Evolutionary conservation across 2,329 filamentous ascomycete species (phyloP).

Genomic region (Colletotrichum agaves): DNA sequence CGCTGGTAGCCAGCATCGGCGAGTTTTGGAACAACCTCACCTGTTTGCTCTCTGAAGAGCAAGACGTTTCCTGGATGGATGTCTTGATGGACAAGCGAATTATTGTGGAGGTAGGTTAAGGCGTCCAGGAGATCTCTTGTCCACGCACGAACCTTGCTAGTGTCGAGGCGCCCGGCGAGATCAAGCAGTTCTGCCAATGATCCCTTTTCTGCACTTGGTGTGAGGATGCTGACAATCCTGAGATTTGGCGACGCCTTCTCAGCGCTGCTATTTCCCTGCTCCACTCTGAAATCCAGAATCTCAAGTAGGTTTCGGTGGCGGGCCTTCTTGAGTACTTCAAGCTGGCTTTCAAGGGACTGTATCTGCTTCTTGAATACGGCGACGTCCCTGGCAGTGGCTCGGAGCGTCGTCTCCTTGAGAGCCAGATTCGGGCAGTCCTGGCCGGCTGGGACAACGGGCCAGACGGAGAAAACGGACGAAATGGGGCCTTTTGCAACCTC

Average conservation of each 20-base stretch:
- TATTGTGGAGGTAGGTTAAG: constrained; percentile 85
- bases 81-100: constrained; percentile 84
- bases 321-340: constrained; percentile 80
- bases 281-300: constrained; percentile 85
- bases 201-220: constrained; percentile 82
- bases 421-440: constrained; percentile 72
- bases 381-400: constrained; percentile 65
- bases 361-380: constrained; percentile 79
- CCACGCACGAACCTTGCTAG: constrained; percentile 84
- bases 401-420: constrained; percentile 76
- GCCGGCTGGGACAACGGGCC: constrained; percentile 69
- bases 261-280: constrained; percentile 59
- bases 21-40: constrained; percentile 78
- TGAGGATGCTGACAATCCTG: constrained; percentile 82
- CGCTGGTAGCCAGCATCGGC: constrained; percentile 79
- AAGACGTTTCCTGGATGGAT: constrained; percentile 85
- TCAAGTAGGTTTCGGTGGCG: constrained; percentile 82
- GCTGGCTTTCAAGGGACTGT: constrained; percentile 77
- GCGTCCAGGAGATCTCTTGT: constrained; percentile 93
- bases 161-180: constrained; percentile 77
- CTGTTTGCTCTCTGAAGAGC: constrained; percentile 74
- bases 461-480: constrained; percentile 77
- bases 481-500: constrained; percentile 73
- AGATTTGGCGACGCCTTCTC: constrained; percentile 45
- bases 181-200: constrained; percentile 85